phyloP scores from a whole-genome alignment of 2,329 filamentous ascomycete species.

The Calonectria crousiana region DNA sequence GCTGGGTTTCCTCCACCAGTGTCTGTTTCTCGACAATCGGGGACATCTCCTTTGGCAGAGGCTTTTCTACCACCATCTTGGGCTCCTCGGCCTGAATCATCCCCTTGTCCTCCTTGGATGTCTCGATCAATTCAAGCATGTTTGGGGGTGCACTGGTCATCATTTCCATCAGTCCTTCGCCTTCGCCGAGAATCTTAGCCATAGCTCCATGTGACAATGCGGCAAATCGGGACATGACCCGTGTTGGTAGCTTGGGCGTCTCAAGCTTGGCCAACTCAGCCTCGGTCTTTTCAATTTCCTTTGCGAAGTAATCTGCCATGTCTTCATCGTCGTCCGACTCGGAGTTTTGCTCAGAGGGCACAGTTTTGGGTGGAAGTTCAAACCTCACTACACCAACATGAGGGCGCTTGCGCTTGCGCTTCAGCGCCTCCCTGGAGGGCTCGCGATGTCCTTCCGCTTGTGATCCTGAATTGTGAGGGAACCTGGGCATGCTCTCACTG shows the following conservation, averaged over 20 bases:
- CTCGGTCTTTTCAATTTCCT: conserved; percentile 65
- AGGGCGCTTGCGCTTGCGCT: conserved; percentile 45
- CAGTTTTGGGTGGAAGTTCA: conserved; percentile 54
- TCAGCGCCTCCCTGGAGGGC: conserved; percentile 30
- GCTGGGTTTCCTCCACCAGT: conserved; percentile 24
- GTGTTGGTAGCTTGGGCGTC: conserved; percentile 52
- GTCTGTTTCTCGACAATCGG: conserved; percentile 25
- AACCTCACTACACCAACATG: conserved; percentile 52
- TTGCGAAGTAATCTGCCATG: conserved; percentile 68
- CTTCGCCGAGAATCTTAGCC: conserved; percentile 59
- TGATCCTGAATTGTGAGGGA: conserved; percentile 22
- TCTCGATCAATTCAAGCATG: conserved; percentile 14
- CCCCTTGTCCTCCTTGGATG: conserved; percentile 28
- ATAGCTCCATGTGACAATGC: conserved; percentile 62
- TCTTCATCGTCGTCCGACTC: conserved; percentile 71
- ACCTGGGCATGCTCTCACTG: conserved; percentile 35
- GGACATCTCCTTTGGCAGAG: conserved; percentile 26
- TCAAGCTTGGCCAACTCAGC: conserved; percentile 62
- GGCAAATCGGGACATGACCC: conserved; percentile 61
- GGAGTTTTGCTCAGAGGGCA: conserved; percentile 48
- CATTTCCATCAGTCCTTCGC: conserved; percentile 58
- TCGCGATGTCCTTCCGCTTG: conserved; percentile 28
- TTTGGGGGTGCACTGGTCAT: conserved; percentile 55
- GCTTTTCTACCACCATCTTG: conserved; percentile 28
- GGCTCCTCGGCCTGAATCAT: neutral